Base-by-base conservation (phyloP, 805 yeast species). In the Wickerhamomyces chaumierensis region DNA sequence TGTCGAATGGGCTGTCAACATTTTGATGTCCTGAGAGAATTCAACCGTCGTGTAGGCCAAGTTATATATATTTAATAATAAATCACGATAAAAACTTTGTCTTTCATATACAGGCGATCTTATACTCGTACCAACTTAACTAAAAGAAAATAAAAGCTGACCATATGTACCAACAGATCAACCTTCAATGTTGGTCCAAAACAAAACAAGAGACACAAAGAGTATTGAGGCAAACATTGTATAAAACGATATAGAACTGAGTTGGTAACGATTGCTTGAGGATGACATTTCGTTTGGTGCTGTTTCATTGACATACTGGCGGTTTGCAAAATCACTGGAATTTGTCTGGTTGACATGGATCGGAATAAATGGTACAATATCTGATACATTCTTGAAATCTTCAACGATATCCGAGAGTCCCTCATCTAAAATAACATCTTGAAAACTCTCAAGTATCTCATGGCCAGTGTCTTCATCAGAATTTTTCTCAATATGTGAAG, bases 1-100 rank as follows among this genome's bases (percentile, higher is more conserved):
- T 54, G 95, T 90, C 9, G 86, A 81, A 42, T 81, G 94, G 81
- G 95, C 95, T 0, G 97, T 92, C 16, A 77, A 79, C 44, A 76
- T 81, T 68, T 66, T 90, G 48, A 78, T 86, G 78, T 25, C 29
- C 4, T 8, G n/a, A 25, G 9, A 4, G n/a, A n/a, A n/a, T n/a
- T n/a, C n/a, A n/a, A n/a, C n/a, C n/a, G n/a, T n/a, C n/a, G n/a
- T n/a, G n/a, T n/a, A n/a, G n/a, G n/a, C n/a, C n/a, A n/a, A n/a
- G n/a, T n/a, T n/a, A n/a, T n/a, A n/a, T n/a, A n/a, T n/a, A n/a
- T n/a, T n/a, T n/a, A n/a, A n/a, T n/a, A n/a, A n/a, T n/a, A n/a
- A n/a, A n/a, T n/a, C n/a, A n/a, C n/a, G n/a, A n/a, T n/a, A n/a
- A n/a, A n/a, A n/a, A n/a, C n/a, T n/a, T n/a, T n/a, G n/a, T n/a